These are phyloP conservation scores for Suillus plorans DNA, from an alignment of 768 basidiomycete species.

Conservation along the genomic window DNA sequence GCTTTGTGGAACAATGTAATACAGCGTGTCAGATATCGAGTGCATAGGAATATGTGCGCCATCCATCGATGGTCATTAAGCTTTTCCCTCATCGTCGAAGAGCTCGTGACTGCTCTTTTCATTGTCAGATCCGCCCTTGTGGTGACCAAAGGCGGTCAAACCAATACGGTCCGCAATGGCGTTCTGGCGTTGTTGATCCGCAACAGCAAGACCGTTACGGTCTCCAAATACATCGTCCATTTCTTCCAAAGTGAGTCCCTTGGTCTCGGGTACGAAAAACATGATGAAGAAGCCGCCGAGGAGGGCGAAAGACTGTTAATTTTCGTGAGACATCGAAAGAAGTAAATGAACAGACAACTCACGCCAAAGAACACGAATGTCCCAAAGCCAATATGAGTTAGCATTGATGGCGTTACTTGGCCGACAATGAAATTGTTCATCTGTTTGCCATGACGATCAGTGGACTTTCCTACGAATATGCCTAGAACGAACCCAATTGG, in stretches of 20 bases:
- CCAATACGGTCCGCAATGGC: conserved; percentile 66
- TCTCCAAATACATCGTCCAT: conserved; percentile 79
- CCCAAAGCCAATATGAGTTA: conserved; percentile 60
- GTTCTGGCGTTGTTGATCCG: conserved; percentile 50
- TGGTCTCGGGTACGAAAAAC: conserved; percentile 73
- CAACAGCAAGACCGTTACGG: conserved; percentile 47
- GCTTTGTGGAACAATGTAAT: background rate
- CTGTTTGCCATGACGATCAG: conserved; percentile 29
- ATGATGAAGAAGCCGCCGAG: conserved; percentile 66
- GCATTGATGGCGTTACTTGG: conserved; percentile 70
- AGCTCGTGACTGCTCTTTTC: conserved; percentile 19
- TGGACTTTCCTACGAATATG: background rate
- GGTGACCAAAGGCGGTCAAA: conserved; percentile 37
- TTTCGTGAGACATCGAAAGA: conserved; percentile 1
- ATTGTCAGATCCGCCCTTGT: conserved; percentile 14
- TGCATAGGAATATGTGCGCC: background rate
- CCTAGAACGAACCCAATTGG: conserved; percentile 59
- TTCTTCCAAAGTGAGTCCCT: conserved; percentile 72
- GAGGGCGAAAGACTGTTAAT: conserved; percentile 59
- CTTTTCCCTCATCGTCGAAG: conserved; percentile 20
- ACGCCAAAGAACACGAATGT: conserved; percentile 81
- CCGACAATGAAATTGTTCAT: conserved; percentile 71
- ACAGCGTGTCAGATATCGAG: background rate
- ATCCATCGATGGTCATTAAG: background rate
- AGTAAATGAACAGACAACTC: conserved; percentile 18